A percentile compares a stretch with the other conserved stretches of the same genome.
These are phyloP conservation scores for Mortierella sp. DNA, from an alignment of 371 early-diverging fungal genomes.

Conservation along the genomic window DNA sequence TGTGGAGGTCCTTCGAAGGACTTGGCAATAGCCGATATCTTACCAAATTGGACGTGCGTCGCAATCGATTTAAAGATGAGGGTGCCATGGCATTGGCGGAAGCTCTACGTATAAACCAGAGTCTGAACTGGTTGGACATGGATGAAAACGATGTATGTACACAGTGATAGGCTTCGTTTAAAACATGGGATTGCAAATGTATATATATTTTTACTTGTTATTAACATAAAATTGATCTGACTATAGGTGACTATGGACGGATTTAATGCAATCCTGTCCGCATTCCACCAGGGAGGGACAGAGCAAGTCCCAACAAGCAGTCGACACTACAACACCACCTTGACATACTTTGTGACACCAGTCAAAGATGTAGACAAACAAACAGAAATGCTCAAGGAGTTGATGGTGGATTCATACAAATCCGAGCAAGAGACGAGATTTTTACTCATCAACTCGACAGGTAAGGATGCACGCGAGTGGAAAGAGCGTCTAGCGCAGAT, in stretches of 20 bases:
- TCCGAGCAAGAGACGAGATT: conserved; percentile 49
- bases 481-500: conserved; percentile 47
- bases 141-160: conserved; percentile 53
- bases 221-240: too few relatives aligned
- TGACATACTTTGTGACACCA: conserved; percentile 36
- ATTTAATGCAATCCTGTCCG: conserved; percentile 49
- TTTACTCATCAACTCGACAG: conserved; percentile 36
- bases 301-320: conserved; percentile 54
- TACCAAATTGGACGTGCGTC: conserved; percentile 50
- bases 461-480: conserved; percentile 51
- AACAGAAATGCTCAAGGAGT: conserved; percentile 25
- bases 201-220: background rate
- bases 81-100: conserved; percentile 51
- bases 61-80: conserved; percentile 52
- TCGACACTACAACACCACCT: conserved; percentile 43
- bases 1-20: conserved; percentile 53
- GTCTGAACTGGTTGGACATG: conserved; percentile 50
- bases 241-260: conserved; percentile 41
- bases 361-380: conserved; percentile 31
- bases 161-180: too few relatives aligned
- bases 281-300: conserved; percentile 55
- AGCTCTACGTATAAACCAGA: conserved; percentile 48
- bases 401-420: conserved; percentile 52
- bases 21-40: conserved; percentile 41
- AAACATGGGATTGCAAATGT: background rate